Evolutionary conservation across 306 rosid species (phyloP), one percentile per base, ranked within the genome.

Genomic region (Prunus mongolica): DNA sequence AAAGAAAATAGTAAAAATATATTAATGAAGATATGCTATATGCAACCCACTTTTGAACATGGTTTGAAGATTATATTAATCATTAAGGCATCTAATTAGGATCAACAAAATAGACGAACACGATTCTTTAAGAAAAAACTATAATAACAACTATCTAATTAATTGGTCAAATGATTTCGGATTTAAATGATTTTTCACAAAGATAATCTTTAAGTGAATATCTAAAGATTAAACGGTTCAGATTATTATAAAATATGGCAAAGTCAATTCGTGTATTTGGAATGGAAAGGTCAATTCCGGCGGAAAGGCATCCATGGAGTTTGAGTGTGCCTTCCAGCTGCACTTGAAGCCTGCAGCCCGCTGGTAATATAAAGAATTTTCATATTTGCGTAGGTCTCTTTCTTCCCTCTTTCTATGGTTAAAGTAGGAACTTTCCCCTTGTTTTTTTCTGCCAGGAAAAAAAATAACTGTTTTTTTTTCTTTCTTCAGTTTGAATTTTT

Each of bases 251-350:
- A 32, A 5, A 32, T 7, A 1, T 0, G 0, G 41, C 41, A 34
- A 34, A 34, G 41, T 60, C 22, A 24, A 45, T 60, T 24, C 18
- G 65, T 74, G 75, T 65, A 73, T 67, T 58, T 46, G 44, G 57
- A 41, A 60, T 70, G 24, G 71, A 25, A 56, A 74, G 60, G 79
- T 80, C 71, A 58, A 80, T 73, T 73, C 67, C 24, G 58, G 66
- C 75, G 18, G 19, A 41, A n/a, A 3, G 74, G 50, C 46, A 60
- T 16, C 27, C 45, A 34, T 22, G 2, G 47, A 30, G 15, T 67
- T 25, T 45, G 13, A 38, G 51, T 13, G n/a, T 38, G 44, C 44
- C 44, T 38, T 38, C 41, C 68, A 60, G 47, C 56, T 44, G 56
- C 68, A 22, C 65, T 13, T 0, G 8, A 1, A 3, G 71, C 32